Evolutionary conservation across 108 stramenopile species (phyloP), one percentile per base, ranked within the genome.

Genomic region (Skeletonema menzelii): DNA sequence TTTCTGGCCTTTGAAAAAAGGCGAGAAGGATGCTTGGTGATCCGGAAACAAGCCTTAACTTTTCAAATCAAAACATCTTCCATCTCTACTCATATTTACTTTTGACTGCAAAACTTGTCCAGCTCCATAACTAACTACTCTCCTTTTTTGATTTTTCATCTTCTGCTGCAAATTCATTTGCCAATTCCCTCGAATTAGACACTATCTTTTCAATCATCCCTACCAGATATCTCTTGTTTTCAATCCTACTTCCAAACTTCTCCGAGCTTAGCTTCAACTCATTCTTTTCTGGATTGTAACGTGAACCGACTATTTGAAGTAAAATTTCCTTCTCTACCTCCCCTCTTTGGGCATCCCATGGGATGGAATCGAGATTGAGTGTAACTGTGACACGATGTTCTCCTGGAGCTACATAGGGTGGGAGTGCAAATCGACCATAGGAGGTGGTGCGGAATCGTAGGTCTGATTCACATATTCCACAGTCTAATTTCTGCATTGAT

Each of bases 171-270:
- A 82, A 82, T 47, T 86, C 80, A 31, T 67, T 65, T 17, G 91
- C 88, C 55, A 92, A 64, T 24, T 58, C 71, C 63, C 77, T 85
- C 8, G 91, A 63, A 56, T 63, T 72, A 27, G 86, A 71, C 37
- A 95, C 85, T 28, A 92, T 84, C 55, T 87, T 79, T 42, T 95
- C 89, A 73, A 95, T 79, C 90, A 92, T 91, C n/a, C 84, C 83
- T 19, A 87, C 88, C 26, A 91, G 72, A 69, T 91, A 86, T 60
- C 94, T 69, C 83, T 92, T 92, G 68, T 95, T 95, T 69, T 95
- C 94, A 67, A 95, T 95, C 15, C 94, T 79, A 67, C 89, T 90
- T 6, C 86, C 91, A 78, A 95, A 95, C 69, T 91, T 90, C 24
- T 88, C 71, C 19, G 88, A 84, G 35, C 84, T 82, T 47, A 95